Percentiles rank a stretch among this genome's conserved stretches.
These are phyloP conservation scores for Drechslerella dactyloides DNA, from an alignment of 2,329 filamentous ascomycete genomes.

Conservation along the genomic window DNA sequence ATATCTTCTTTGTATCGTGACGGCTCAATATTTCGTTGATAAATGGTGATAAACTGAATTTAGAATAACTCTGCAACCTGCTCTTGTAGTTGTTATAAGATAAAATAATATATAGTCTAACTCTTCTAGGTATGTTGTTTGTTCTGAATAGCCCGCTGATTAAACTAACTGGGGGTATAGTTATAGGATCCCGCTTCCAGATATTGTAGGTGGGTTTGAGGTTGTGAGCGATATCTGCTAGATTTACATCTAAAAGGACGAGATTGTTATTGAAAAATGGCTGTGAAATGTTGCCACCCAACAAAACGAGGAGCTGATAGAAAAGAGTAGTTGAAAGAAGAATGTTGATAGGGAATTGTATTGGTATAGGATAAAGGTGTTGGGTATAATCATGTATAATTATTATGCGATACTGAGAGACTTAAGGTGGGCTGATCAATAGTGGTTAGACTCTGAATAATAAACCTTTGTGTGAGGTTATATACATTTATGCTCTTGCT, in stretches of 20 bases:
- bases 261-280: neutral
- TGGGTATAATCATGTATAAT: no score
- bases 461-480: no score
- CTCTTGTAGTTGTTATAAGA: neutral
- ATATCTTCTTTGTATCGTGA: neutral
- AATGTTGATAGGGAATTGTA: neutral
- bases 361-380: neutral
- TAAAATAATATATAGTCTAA: slow-evolving; percentile 1
- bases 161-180: neutral
- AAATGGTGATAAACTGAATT: slow-evolving; percentile 3
- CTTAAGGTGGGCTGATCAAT: no score
- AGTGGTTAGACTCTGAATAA: no score
- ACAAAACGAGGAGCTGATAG: neutral
- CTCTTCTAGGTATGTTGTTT: neutral
- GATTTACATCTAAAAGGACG: neutral
- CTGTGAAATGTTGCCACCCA: neutral
- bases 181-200: neutral
- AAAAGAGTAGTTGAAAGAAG: neutral
- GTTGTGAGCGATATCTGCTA: neutral
- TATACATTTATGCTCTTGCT: no score
- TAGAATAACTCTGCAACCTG: neutral
- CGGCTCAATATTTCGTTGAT: slow-evolving; percentile 1
- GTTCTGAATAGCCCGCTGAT: neutral
- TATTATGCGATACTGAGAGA: no score
- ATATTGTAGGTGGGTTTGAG: neutral